Evolutionary conservation across 768 basidiomycete genomes (phyloP).

Genomic region (Gelatoporia subvermispora): DNA sequence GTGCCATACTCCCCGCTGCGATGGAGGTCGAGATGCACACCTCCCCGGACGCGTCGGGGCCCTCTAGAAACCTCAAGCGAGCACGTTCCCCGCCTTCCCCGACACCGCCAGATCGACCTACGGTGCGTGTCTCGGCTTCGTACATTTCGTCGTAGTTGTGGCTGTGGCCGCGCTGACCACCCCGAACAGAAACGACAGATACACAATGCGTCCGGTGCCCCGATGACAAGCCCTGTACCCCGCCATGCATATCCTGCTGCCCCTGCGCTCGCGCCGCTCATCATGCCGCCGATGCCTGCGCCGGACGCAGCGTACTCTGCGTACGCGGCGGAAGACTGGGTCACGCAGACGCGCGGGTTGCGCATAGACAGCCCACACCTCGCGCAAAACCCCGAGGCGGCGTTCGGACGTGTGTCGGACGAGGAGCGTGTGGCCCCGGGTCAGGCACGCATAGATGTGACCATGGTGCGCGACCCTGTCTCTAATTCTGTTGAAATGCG

Average conservation of each 20-base stretch:
- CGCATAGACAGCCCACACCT: constrained; percentile 51
- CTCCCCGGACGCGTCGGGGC: constrained; percentile 35
- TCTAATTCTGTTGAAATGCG: not conserved
- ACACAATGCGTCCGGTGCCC: constrained; percentile 48
- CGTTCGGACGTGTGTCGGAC: constrained; percentile 1
- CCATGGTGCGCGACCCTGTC: constrained; percentile 41
- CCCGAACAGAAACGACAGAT: not conserved
- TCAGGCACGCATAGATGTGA: constrained; percentile 29
- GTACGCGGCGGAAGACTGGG: constrained; percentile 63
- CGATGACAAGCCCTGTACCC: constrained; percentile 37
- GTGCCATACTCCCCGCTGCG: not conserved
- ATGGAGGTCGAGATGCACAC: constrained; percentile 60
- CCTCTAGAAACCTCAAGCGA: constrained; percentile 39
- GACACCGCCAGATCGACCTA: constrained; percentile 45
- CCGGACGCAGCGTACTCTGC: constrained; percentile 25
- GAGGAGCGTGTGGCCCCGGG: not conserved
- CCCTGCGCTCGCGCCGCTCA: constrained; percentile 15
- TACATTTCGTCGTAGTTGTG: constrained; percentile 5
- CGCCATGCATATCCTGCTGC: constrained; percentile 7
- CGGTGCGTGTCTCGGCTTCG: constrained; percentile 33
- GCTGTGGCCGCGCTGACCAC: not conserved
- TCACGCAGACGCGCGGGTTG: constrained; percentile 61
- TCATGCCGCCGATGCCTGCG: constrained; percentile 17
- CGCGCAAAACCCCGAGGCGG: constrained; percentile 1
- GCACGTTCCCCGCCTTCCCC: constrained; percentile 57